Evolutionary conservation across 2,329 filamentous ascomycete genomes (phyloP).

Genomic region (Bertia moriformis): DNA sequence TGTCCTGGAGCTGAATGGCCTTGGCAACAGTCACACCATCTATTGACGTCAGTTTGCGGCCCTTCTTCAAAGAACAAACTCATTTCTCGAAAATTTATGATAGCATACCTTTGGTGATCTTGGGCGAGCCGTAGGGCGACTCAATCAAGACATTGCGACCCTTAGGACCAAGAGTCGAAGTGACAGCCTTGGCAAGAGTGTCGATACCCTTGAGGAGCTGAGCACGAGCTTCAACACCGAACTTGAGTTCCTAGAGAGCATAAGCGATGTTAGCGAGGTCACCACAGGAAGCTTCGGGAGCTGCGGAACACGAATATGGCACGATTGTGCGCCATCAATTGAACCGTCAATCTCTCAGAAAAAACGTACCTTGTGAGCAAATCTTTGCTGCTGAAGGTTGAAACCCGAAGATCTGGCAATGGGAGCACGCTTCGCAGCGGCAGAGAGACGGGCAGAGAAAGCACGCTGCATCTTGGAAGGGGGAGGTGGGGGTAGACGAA

Average conservation of each 20-base stretch:
- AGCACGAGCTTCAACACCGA: slow-evolving; percentile 86
- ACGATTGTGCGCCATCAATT: slow-evolving; percentile 4
- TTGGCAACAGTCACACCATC: slow-evolving; percentile 82
- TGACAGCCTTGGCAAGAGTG: slow-evolving; percentile 88
- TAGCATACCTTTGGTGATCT: slow-evolving; percentile 93
- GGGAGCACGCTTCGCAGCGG: slow-evolving; percentile 34
- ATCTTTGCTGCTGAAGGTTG: slow-evolving; percentile 78
- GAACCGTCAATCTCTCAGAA: slow-evolving; percentile 3
- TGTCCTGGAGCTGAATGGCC: slow-evolving; percentile 88
- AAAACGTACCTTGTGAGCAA: slow-evolving; percentile 78
- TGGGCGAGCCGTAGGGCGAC: slow-evolving; percentile 94
- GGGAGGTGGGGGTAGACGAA: slow-evolving; percentile 2
- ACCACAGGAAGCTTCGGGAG: slow-evolving; percentile 1
- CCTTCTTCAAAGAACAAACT: no score
- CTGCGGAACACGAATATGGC: slow-evolving; percentile 6
- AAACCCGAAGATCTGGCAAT: slow-evolving; percentile 50
- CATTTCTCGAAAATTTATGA: neutral
- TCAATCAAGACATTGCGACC: slow-evolving; percentile 97
- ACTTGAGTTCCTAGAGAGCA: slow-evolving; percentile 86
- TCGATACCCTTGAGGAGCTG: slow-evolving; percentile 85
- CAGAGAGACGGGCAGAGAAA: slow-evolving; percentile 66
- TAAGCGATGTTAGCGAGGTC: slow-evolving; percentile 10
- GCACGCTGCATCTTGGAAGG: slow-evolving; percentile 78
- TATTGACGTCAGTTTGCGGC: slow-evolving; percentile 17
- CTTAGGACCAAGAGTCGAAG: slow-evolving; percentile 92